phyloP scores from a whole-genome alignment of 1,284 basidiomycete genomes.

The Ustilago tritici region DNA sequence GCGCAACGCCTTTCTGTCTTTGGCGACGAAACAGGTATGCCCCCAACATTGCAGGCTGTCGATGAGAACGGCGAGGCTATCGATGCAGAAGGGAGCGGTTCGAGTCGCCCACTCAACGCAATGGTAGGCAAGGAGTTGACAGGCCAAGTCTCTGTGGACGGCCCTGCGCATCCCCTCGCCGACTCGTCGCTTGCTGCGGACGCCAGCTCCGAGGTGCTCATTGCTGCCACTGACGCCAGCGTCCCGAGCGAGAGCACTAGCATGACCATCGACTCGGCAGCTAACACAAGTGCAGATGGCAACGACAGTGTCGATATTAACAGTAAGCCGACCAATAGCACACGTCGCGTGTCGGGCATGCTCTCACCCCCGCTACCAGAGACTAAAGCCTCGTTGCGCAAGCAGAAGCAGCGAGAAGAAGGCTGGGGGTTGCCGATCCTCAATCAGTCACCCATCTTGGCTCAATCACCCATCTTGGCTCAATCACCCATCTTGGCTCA shows the following conservation, averaged over 20 bases:
- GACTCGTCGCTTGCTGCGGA: constrained; percentile 34
- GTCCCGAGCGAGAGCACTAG: constrained; percentile 2
- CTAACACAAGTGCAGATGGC: not conserved
- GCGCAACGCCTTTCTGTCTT: constrained; percentile 37
- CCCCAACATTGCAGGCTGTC: constrained; percentile 24
- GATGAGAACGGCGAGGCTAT: constrained; percentile 52
- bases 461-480: not conserved
- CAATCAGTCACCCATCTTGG: not conserved
- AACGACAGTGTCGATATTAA: constrained; percentile 21
- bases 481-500: constrained; percentile 3
- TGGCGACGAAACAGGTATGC: constrained; percentile 32
- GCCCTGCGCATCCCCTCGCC: constrained; percentile 44
- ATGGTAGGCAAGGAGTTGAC: constrained; percentile 30
- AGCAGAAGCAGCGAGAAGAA: constrained; percentile 59
- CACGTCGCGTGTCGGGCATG: constrained; percentile 31
- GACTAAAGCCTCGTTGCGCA: constrained; percentile 52
- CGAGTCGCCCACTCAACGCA: constrained; percentile 11
- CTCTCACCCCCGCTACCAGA: constrained; percentile 43
- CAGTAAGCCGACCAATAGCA: constrained; percentile 43
- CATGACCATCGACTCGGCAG: not conserved
- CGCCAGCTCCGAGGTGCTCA: constrained; percentile 31
- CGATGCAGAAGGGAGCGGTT: constrained; percentile 39
- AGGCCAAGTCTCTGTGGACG: constrained; percentile 31
- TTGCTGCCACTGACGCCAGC: constrained; percentile 25
- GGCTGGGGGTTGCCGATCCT: constrained; percentile 44